These are phyloP conservation scores for Phytophthora sansomeana DNA, from an alignment of 352 stramenopile species.

Conservation along the genomic window DNA sequence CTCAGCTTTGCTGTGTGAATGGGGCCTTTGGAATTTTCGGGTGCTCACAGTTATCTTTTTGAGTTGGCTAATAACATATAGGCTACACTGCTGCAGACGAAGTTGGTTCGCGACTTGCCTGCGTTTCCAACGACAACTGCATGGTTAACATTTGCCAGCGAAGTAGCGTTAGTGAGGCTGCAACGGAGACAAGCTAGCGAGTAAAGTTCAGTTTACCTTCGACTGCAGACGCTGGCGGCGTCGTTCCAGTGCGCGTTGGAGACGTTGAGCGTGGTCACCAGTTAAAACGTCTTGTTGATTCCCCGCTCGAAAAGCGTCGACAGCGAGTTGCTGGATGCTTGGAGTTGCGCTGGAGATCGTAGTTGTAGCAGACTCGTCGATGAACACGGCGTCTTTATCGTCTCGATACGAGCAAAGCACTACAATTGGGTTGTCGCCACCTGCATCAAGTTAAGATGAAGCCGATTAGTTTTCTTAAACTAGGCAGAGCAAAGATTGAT, in stretches of 20 bases:
- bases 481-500: background rate
- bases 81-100: conserved; percentile 19
- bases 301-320: conserved; percentile 2
- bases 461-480: background rate
- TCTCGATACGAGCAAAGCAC: conserved; percentile 61
- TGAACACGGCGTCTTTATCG: conserved; percentile 41
- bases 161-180: background rate
- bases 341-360: conserved; percentile 1
- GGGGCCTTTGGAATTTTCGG: too few species aligned
- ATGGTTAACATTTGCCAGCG: background rate
- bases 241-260: conserved; percentile 57
- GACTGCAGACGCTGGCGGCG: conserved; percentile 52
- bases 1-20: background rate
- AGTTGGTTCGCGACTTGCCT: conserved; percentile 14
- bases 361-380: conserved; percentile 20
- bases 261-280: conserved; percentile 40
- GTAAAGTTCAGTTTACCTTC: conserved; percentile 35
- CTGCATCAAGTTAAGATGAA: conserved; percentile 24
- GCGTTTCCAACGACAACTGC: conserved; percentile 28
- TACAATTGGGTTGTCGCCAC: conserved; percentile 66
- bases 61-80: background rate
- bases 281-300: conserved; percentile 18
- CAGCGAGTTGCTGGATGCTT: conserved; percentile 24
- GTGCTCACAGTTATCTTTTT: too few species aligned
- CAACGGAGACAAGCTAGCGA: background rate